phyloP scores from a whole-genome alignment of 2,329 filamentous ascomycete genomes.

The Trichoderma citrinoviride region DNA sequence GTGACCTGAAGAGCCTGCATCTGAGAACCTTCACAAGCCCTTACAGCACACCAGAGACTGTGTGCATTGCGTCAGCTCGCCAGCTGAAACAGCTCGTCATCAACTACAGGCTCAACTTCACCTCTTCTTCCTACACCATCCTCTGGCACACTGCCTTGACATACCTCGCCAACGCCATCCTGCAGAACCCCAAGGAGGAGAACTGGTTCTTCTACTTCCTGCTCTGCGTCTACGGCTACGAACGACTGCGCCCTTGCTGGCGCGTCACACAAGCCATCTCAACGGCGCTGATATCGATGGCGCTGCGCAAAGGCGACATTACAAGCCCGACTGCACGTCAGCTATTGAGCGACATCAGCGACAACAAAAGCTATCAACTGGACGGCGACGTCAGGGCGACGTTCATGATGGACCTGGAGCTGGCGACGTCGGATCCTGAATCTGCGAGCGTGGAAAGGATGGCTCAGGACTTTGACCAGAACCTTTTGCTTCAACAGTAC shows the following conservation, averaged over 20 bases:
- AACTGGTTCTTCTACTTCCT: conserved; percentile 38
- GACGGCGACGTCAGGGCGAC: conserved; percentile 31
- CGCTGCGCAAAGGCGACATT: conserved; percentile 35
- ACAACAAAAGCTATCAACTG: conserved; percentile 9
- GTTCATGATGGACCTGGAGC: conserved; percentile 36
- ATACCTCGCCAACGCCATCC: conserved; percentile 40
- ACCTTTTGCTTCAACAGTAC: conserved; percentile 33
- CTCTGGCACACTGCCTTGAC: conserved; percentile 42
- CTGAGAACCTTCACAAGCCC: not conserved
- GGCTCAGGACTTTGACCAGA: conserved; percentile 32
- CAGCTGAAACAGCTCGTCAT: conserved; percentile 41
- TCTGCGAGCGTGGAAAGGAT: conserved; percentile 33
- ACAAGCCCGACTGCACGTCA: conserved; percentile 29
- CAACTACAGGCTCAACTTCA: conserved; percentile 35
- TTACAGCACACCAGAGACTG: conserved; percentile 30
- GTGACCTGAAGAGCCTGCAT: not conserved
- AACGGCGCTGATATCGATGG: conserved; percentile 38
- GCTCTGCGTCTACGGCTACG: conserved; percentile 41
- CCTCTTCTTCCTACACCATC: conserved; percentile 31
- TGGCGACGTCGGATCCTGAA: conserved; percentile 34
- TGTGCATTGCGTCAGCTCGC: conserved; percentile 35
- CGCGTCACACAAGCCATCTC: conserved; percentile 38
- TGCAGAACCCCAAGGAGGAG: conserved; percentile 31
- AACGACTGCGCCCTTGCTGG: conserved; percentile 35
- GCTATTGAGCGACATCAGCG: conserved; percentile 31